Conservation (phyloP, 2,329 filamentous ascomycete genomes). For the Phyllosticta citribraziliensis region DNA sequence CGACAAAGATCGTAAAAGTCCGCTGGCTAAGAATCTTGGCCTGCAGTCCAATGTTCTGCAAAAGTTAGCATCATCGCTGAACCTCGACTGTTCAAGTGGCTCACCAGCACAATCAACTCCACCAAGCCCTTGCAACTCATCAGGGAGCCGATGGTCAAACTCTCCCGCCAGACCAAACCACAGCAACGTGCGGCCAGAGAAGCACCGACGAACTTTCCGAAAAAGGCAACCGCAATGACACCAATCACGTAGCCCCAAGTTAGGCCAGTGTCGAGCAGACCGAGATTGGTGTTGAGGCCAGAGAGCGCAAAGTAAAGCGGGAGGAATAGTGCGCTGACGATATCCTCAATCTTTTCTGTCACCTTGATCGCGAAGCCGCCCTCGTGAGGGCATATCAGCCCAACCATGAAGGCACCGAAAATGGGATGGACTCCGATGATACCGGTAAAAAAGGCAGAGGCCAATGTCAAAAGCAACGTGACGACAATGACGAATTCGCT, state of each 20-base stretch:
- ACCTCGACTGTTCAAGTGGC: conserved; percentile 18
- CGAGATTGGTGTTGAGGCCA: conserved; percentile 78
- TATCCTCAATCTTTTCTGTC: conserved; percentile 89
- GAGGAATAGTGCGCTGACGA: conserved; percentile 72
- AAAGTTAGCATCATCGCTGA: not conserved
- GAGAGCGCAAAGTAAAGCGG: conserved; percentile 92
- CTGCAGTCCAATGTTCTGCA: conserved; percentile 67
- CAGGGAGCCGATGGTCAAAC: conserved; percentile 72
- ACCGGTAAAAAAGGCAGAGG: conserved; percentile 76
- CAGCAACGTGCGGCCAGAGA: conserved; percentile 65
- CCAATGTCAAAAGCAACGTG: conserved; percentile 68
- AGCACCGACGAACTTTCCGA: conserved; percentile 76
- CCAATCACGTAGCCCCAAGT: conserved; percentile 87
- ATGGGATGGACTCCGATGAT: conserved; percentile 92
- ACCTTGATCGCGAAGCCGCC: conserved; percentile 84
- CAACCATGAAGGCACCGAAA: conserved; percentile 85
- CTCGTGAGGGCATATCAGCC: conserved; percentile 82
- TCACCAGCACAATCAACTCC: conserved; percentile 84
- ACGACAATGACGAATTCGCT: conserved; percentile 75
- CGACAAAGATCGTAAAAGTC: conserved; percentile 89
- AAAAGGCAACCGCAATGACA: conserved; percentile 71
- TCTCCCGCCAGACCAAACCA: conserved; percentile 83
- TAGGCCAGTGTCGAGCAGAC: conserved; percentile 68
- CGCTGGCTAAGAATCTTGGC: conserved; percentile 69
- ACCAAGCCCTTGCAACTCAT: conserved; percentile 98